Evolutionary conservation across 345 rosid genomes (phyloP).

Genomic region (Gossypium anomalum): DNA sequence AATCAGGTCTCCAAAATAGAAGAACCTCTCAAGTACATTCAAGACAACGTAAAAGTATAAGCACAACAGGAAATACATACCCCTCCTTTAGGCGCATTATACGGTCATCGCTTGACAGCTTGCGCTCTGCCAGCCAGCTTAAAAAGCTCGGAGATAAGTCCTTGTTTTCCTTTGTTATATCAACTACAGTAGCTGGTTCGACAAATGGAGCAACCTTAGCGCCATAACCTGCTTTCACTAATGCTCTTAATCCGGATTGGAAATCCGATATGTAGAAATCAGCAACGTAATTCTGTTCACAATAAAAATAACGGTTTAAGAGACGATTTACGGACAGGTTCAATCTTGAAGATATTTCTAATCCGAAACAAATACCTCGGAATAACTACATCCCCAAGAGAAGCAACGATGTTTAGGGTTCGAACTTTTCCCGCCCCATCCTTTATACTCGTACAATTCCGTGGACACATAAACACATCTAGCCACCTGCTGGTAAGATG

Average conservation of each 20-base stretch:
- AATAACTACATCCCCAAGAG: conserved; percentile 81
- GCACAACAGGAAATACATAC: conserved; percentile 26
- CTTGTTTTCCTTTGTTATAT: conserved; percentile 49
- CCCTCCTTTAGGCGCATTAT: conserved; percentile 89
- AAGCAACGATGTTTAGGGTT: conserved; percentile 68
- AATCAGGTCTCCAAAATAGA: too few species aligned
- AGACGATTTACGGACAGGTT: neutral
- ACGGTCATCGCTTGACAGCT: conserved; percentile 54
- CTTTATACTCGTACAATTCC: conserved; percentile 69
- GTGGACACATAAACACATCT: conserved; percentile 84
- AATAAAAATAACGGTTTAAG: neutral
- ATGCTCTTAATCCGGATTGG: conserved; percentile 82
- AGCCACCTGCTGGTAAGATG: conserved; percentile 72
- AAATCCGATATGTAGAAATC: conserved; percentile 93
- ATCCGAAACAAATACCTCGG: conserved; percentile 47
- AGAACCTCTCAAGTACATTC: too few species aligned
- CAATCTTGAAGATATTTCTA: neutral
- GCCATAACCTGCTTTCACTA: conserved; percentile 89
- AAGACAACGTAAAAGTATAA: neutral
- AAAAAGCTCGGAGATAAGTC: conserved; percentile 71
- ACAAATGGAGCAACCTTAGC: conserved; percentile 84
- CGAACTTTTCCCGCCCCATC: conserved; percentile 66
- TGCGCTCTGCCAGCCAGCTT: conserved; percentile 73
- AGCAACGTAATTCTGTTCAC: conserved; percentile 68
- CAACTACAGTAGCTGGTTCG: conserved; percentile 55